Evolutionary conservation across 2,329 filamentous ascomycete genomes (phyloP).

Genomic region (Apiospora sp.): DNA sequence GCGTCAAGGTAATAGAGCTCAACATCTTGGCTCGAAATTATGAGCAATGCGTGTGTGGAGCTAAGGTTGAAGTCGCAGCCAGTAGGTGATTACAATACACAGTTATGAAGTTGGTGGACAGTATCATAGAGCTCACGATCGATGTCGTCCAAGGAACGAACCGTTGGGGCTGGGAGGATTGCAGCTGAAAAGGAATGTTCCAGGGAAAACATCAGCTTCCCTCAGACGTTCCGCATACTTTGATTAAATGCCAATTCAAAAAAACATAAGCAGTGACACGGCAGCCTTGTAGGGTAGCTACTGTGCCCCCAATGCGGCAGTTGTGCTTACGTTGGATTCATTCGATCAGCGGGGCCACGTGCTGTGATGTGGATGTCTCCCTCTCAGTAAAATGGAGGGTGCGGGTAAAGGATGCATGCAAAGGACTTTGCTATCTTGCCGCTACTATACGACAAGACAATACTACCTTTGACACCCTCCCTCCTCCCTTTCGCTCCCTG

Average conservation of each 20-base stretch:
- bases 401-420: neutral
- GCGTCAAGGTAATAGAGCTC: slow-evolving; percentile 12
- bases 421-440: neutral
- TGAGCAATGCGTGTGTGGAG: neutral
- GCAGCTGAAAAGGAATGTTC: neutral
- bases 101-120: neutral
- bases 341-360: slow-evolving; percentile 11
- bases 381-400: slow-evolving; percentile 4
- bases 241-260: slow-evolving; percentile 9
- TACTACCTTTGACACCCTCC: neutral
- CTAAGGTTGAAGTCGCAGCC: neutral
- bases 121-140: neutral
- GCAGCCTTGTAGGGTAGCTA: slow-evolving; percentile 8
- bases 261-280: neutral
- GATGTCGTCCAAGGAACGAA: neutral
- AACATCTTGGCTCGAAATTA: neutral
- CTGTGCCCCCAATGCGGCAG: slow-evolving; percentile 14
- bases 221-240: neutral
- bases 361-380: slow-evolving; percentile 4
- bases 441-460: neutral
- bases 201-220: neutral
- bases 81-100: neutral
- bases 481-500: neutral
- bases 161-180: neutral
- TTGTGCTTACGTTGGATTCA: slow-evolving; percentile 21